Conservation (phyloP, 192 early-diverging fungal species). For the Backusella australiensis region DNA sequence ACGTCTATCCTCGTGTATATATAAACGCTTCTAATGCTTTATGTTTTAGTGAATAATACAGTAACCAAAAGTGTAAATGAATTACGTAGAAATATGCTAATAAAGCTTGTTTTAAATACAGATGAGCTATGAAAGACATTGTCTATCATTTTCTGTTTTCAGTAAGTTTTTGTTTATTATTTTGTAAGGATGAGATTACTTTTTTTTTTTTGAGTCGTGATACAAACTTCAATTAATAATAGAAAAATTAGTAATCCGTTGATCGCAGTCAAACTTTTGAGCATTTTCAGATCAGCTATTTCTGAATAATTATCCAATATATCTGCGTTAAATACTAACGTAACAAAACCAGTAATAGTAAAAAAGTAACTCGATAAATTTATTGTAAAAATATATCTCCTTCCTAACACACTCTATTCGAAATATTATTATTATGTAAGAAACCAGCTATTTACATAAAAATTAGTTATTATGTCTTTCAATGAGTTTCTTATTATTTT, state of each 20-base stretch:
- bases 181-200: not conserved
- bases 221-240: not conserved
- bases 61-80: not conserved
- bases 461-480: not conserved
- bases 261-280: not conserved
- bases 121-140: not conserved
- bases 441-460: not conserved
- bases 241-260: not conserved
- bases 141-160: not conserved
- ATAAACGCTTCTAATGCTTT: not conserved
- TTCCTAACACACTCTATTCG: not conserved
- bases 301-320: not conserved
- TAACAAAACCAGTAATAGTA: not conserved
- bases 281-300: not conserved
- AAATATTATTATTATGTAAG: not conserved
- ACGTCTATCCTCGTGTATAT: not conserved
- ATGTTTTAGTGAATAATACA: not conserved
- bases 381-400: not conserved
- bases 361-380: not conserved
- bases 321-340: not conserved
- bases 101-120: not conserved
- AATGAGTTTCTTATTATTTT: not conserved
- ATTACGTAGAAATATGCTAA: not conserved
- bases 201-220: not conserved
- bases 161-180: not conserved